Base-by-base conservation (phyloP, 495 filamentous ascomycete species). In the Aspergillus panamensis region DNA sequence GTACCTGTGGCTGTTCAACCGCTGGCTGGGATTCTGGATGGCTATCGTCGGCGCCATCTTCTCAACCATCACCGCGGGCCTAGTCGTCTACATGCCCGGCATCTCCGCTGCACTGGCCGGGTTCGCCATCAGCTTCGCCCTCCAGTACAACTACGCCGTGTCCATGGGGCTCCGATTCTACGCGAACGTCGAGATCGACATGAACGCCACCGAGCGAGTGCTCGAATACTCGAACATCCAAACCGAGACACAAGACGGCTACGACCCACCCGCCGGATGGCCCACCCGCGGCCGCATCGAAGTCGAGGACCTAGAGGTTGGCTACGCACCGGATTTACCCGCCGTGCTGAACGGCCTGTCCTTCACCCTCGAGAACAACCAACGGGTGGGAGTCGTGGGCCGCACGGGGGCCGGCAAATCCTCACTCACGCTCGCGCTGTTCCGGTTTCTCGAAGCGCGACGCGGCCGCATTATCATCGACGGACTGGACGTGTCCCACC, bases 351-450 rank as follows among this genome's bases (percentile, higher is more conserved):
- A 92, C 63, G 88, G 84, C 0, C 76, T 96, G 21, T 82, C 74
- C 29, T 92, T 96, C 71, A 76, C 70, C 8, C 76, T 92, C 30
- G 78, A 89, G 49, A 77, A 80, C 33, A 89, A 89, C 62, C 83
- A 96, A 67, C 79, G 90, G 3, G 74, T 96, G 37, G 91, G 90
- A 14, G 86, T 96, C 1, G 88, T 94, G 8, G 91, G 91, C 10
- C 85, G 91, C 17, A 96, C 91, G 9, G 91, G 91, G 12, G 90
- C 90, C 0, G 91, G 91, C 16, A 96, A 96, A 65, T 92, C 88
- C 0, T 92, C 89, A 0, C 72, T 95, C 8, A 92, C 90, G 1
- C 77, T 95, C 0, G 89, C 90, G 0, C 72, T 95, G 0, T 95
- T 92, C 80, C 89, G 89, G 7, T 93, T 93, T 71, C 72, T 95